Evolutionary conservation across 176 grass and related monocot species (phyloP).

Genomic region (Musa troglodytarum): DNA sequence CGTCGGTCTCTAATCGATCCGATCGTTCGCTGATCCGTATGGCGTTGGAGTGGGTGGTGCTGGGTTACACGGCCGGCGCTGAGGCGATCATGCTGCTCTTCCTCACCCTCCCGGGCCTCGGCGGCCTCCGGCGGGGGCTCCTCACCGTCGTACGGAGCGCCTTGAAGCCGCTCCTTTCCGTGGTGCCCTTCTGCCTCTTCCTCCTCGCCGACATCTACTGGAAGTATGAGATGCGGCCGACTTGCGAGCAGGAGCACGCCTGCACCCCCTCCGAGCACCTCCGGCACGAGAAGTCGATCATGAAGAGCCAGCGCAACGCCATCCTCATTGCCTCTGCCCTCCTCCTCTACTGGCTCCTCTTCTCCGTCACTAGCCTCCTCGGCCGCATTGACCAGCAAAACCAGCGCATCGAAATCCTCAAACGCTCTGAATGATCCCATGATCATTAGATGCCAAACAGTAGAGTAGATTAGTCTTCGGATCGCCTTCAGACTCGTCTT

Average conservation of each 20-base stretch:
- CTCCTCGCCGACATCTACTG: background rate
- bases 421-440: background rate
- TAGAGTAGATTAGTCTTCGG: no score
- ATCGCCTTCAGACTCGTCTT: no score
- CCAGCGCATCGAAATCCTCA: background rate
- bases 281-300: background rate
- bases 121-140: background rate
- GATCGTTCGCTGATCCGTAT: background rate
- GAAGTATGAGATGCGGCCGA: conserved; percentile 1
- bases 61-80: background rate
- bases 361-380: background rate
- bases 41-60: background rate
- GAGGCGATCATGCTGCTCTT: background rate
- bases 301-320: background rate
- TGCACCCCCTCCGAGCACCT: background rate
- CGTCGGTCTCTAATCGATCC: no score
- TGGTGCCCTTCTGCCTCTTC: conserved; percentile 1
- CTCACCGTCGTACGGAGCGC: background rate
- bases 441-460: no score
- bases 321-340: background rate
- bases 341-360: conserved; percentile 2
- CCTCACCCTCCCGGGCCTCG: background rate
- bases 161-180: background rate
- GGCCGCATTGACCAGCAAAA: background rate
- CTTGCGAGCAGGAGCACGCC: background rate